These are phyloP conservation scores for Aspergillus sp. DNA, from an alignment of 2,329 filamentous ascomycete genomes.

Conservation along the genomic window DNA sequence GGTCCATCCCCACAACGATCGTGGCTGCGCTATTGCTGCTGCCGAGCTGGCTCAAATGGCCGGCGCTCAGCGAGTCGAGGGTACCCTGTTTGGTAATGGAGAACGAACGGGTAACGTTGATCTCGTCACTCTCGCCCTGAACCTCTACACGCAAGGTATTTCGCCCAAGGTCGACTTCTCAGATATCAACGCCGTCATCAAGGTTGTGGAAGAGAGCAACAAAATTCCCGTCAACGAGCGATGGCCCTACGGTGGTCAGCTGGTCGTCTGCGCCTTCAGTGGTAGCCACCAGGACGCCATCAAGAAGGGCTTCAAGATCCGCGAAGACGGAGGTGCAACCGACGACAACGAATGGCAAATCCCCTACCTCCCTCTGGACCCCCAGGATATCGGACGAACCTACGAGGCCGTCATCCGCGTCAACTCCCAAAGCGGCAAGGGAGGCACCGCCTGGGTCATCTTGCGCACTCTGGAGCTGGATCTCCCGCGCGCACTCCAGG, in stretches of 20 bases:
- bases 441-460: conserved; percentile 92
- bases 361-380: conserved; percentile 90
- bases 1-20: conserved; percentile 91
- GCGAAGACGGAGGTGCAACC: conserved; percentile 59
- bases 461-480: conserved; percentile 86
- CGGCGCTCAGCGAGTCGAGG: conserved; percentile 89
- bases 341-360: conserved; percentile 75
- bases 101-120: conserved; percentile 96
- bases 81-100: conserved; percentile 90
- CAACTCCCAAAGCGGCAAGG: conserved; percentile 95
- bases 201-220: conserved; percentile 86
- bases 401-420: conserved; percentile 98
- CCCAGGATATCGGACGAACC: conserved; percentile 89
- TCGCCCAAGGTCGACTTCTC: conserved; percentile 86
- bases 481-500: conserved; percentile 85
- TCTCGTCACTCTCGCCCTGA: conserved; percentile 85
- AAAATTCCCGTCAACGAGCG: conserved; percentile 92
- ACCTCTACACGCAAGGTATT: conserved; percentile 92
- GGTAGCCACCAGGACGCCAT: conserved; percentile 95
- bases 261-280: conserved; percentile 90
- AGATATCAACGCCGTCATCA: conserved; percentile 80
- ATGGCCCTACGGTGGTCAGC: conserved; percentile 84
- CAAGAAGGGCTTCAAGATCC: conserved; percentile 75
- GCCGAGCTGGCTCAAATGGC: conserved; percentile 95
- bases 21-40: conserved; percentile 84